phyloP scores from a whole-genome alignment of 1,284 basidiomycete species.

The Ceratobasidium sp. region DNA sequence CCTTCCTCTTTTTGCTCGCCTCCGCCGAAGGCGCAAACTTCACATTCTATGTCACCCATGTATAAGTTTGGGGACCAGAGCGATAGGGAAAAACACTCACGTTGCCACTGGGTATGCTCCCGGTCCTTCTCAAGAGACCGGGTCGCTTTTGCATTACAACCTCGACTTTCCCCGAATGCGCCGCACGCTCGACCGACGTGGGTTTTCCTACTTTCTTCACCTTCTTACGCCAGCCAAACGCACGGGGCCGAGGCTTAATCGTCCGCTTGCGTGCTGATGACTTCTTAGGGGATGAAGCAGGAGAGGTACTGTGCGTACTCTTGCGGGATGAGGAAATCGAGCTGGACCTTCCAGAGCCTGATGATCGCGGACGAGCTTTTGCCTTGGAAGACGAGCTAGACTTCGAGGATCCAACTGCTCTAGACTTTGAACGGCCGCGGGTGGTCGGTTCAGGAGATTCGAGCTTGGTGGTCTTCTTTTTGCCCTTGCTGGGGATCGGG shows the following conservation, averaged over 20 bases:
- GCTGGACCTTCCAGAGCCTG: neutral
- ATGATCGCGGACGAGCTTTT: constrained; percentile 9
- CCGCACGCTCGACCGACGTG: neutral
- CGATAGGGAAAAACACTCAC: constrained; percentile 2
- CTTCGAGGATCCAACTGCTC: neutral
- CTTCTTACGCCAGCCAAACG: constrained; percentile 17
- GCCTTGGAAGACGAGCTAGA: constrained; percentile 12
- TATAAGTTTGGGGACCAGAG: neutral
- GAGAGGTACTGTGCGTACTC: neutral
- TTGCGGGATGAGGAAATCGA: neutral
- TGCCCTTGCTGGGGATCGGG: constrained; percentile 5
- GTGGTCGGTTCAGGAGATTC: neutral
- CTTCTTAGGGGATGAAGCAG: neutral
- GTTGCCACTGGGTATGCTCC: constrained; percentile 33
- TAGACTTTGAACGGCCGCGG: constrained; percentile 25
- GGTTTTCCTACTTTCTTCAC: constrained; percentile 5
- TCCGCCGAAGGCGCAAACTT: constrained; percentile 18
- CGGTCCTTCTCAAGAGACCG: constrained; percentile 10
- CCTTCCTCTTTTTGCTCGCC: constrained; percentile 21
- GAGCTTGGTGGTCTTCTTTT: neutral
- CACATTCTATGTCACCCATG: constrained; percentile 10
- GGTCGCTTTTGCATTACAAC: constrained; percentile 24
- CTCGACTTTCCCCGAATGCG: constrained; percentile 26
- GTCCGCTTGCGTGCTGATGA: neutral
- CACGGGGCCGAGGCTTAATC: neutral